phyloP scores from a whole-genome alignment of 305 asterid genomes.

The Fraxinus xanthoxyloides region DNA sequence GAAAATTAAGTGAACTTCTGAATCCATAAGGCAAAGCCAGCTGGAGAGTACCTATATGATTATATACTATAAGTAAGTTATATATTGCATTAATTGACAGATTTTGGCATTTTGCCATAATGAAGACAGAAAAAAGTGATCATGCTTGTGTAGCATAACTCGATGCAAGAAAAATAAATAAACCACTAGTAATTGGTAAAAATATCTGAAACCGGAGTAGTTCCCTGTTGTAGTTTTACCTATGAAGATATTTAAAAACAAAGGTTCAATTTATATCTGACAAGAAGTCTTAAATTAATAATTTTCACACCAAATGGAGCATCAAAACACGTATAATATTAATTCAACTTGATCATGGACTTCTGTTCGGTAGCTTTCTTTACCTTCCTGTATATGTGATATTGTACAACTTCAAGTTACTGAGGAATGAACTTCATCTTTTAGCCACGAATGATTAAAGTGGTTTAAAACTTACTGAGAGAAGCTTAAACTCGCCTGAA shows the following conservation, averaged over 20 bases:
- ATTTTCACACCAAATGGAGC: background rate
- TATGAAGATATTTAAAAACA: background rate
- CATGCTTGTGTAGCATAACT: background rate
- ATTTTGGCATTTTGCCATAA: background rate
- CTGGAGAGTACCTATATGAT: background rate
- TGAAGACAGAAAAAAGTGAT: background rate
- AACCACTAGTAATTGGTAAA: background rate
- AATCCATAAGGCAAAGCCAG: background rate
- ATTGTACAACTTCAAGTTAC: background rate
- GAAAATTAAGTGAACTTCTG: background rate
- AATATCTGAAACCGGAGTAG: background rate
- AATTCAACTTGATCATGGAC: background rate
- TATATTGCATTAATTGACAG: background rate
- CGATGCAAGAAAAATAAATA: background rate
- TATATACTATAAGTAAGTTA: background rate
- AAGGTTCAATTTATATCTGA: constrained; percentile 6
- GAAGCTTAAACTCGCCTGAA: constrained; percentile 51
- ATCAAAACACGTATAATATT: background rate
- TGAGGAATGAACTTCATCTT: constrained; percentile 2
- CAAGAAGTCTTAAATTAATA: background rate
- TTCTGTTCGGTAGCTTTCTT: background rate
- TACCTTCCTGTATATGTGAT: background rate
- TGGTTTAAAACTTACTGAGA: constrained; percentile 11
- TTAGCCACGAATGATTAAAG: background rate
- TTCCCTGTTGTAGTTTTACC: background rate